A percentile compares a stretch with the other conserved stretches of the same genome.
phyloP scores from a whole-genome alignment of 192 early-diverging fungal species.

The Linnemannia elongata region DNA sequence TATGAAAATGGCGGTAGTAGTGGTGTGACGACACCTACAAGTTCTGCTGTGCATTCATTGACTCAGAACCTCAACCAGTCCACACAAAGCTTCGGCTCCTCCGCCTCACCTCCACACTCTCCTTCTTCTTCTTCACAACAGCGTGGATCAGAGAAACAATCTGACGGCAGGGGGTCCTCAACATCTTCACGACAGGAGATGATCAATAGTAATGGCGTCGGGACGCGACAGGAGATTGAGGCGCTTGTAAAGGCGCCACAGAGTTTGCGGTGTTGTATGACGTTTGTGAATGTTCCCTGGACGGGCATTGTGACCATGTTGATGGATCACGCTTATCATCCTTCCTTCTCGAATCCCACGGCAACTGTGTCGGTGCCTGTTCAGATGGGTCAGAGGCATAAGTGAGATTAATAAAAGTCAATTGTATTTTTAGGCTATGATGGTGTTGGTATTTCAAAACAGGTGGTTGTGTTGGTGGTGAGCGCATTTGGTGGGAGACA shows the following conservation, averaged over 20 bases:
- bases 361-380: too few relatives aligned
- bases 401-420: too few relatives aligned
- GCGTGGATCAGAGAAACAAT: neutral
- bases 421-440: too few relatives aligned
- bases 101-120: neutral
- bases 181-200: conserved; percentile 20
- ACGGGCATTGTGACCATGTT: conserved; percentile 71
- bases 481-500: too few relatives aligned
- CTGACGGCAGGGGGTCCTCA: too few relatives aligned
- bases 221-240: conserved; percentile 44
- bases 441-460: too few relatives aligned
- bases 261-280: conserved; percentile 87
- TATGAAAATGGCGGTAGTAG: neutral
- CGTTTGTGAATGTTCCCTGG: conserved; percentile 95
- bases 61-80: conserved; percentile 13
- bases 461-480: too few relatives aligned
- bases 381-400: too few relatives aligned
- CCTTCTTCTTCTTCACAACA: neutral
- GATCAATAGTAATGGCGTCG: conserved; percentile 57
- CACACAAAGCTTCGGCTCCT: neutral
- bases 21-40: neutral
- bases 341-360: neutral
- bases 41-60: neutral
- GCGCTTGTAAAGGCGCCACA: conserved; percentile 70
- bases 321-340: conserved; percentile 45